Conservation (phyloP, 2,329 filamentous ascomycete species). For the Fusarium sp. region DNA sequence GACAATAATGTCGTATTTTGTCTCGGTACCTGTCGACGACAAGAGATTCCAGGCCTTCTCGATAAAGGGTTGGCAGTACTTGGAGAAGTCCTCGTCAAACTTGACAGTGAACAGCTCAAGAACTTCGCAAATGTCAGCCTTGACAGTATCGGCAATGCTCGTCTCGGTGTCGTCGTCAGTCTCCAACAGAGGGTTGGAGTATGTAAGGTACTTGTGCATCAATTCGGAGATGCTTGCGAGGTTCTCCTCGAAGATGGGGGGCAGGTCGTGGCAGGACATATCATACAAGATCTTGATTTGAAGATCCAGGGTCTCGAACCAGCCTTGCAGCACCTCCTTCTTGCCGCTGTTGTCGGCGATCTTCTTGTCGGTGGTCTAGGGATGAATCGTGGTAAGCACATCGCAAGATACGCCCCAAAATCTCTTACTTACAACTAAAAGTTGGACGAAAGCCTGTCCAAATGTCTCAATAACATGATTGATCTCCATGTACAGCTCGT, state of each 20-base stretch:
- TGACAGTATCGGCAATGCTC: conserved; percentile 87
- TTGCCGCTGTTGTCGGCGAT: conserved; percentile 84
- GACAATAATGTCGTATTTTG: conserved; percentile 94
- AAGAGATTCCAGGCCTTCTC: conserved; percentile 92
- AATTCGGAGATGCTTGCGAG: conserved; percentile 82
- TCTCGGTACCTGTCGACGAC: conserved; percentile 87
- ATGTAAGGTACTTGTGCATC: conserved; percentile 93
- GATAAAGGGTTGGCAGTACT: conserved; percentile 86
- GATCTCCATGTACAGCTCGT: conserved; percentile 94
- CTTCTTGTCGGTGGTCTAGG: conserved; percentile 76
- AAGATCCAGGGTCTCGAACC: conserved; percentile 89
- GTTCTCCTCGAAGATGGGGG: conserved; percentile 94
- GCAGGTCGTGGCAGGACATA: conserved; percentile 96
- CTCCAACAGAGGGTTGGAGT: conserved; percentile 85
- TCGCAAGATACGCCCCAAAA: background rate
- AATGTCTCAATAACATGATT: conserved; percentile 94
- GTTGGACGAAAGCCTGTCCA: conserved; percentile 83
- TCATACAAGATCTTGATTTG: conserved; percentile 95
- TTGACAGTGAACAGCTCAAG: conserved; percentile 94
- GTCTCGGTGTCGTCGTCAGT: conserved; percentile 93
- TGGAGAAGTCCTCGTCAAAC: conserved; percentile 93
- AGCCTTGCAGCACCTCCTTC: conserved; percentile 80
- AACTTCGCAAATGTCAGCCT: conserved; percentile 93
- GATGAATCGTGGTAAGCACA: conserved; percentile 34
- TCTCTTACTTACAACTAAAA: conserved; percentile 75